Evolutionary conservation across 495 filamentous ascomycete genomes (phyloP).

Genomic region (Pseudoneurospora amorphoporcata): DNA sequence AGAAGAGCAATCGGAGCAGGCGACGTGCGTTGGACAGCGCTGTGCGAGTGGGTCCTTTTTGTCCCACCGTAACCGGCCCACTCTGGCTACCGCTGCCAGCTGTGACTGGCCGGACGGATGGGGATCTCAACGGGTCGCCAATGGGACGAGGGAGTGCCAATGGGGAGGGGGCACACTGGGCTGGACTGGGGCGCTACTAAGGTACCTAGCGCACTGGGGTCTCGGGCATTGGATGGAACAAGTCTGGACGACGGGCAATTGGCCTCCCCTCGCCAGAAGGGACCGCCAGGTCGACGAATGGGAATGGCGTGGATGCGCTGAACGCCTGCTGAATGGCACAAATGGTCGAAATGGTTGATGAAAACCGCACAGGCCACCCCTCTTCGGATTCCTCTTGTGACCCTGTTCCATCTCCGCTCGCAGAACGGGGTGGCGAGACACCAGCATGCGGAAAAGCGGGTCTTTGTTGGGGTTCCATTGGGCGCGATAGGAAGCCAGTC

Average conservation of each 20-base stretch:
- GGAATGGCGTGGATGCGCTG: neutral
- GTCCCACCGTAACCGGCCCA: neutral
- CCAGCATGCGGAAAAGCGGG: conserved; percentile 15
- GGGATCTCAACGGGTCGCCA: neutral
- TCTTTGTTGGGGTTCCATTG: conserved; percentile 12
- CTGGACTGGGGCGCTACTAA: conserved; percentile 19
- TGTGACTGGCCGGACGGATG: neutral
- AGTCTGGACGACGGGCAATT: conserved; percentile 27
- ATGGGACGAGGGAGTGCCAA: neutral
- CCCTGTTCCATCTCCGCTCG: conserved; percentile 7
- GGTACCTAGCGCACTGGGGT: conserved; percentile 18
- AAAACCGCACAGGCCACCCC: conserved; percentile 17
- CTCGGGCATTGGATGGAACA: neutral
- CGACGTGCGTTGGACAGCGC: conserved; percentile 27
- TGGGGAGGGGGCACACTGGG: neutral
- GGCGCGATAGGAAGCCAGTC: conserved; percentile 8
- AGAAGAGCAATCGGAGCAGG: conserved; percentile 28
- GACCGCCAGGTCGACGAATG: neutral
- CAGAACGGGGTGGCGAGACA: conserved; percentile 22
- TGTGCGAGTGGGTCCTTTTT: conserved; percentile 6
- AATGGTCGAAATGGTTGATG: neutral
- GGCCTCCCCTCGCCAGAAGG: neutral
- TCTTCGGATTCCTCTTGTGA: neutral
- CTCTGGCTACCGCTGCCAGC: neutral
- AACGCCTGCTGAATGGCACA: neutral